phyloP scores from a whole-genome alignment of 1,284 basidiomycete species.

The Ustilago xerochloae region DNA sequence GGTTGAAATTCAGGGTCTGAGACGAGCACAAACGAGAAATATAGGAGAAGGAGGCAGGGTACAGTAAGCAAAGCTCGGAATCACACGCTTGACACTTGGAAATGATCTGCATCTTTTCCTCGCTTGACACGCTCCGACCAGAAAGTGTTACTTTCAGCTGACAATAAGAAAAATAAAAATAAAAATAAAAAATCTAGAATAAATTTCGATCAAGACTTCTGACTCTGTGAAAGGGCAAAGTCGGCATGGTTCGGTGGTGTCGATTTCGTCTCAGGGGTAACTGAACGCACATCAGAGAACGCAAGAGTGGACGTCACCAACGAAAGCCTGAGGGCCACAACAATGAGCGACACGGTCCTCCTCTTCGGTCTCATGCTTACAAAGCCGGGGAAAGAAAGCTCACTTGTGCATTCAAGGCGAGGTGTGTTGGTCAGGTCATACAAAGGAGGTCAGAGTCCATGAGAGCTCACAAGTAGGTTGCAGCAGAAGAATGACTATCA shows the following conservation, averaged over 20 bases:
- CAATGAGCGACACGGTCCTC: slow-evolving; percentile 1
- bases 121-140: slow-evolving; percentile 2
- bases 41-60: not conserved
- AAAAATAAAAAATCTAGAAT: not conserved
- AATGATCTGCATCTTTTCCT: not conserved
- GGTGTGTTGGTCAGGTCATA: not conserved
- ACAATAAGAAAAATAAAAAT: slow-evolving; percentile 3
- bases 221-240: not conserved
- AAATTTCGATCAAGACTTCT: not conserved
- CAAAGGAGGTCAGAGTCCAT: not conserved
- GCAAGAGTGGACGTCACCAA: too few relatives aligned
- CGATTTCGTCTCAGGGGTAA: not conserved
- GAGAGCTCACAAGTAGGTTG: not conserved
- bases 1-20: not conserved
- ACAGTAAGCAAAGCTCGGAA: too few relatives aligned
- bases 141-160: slow-evolving; percentile 16
- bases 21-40: not conserved
- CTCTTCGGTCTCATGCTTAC: not conserved
- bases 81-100: too few relatives aligned
- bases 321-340: too few relatives aligned
- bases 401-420: not conserved
- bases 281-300: too few relatives aligned
- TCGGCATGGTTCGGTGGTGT: not conserved
- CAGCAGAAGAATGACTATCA: too few relatives aligned
- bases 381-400: slow-evolving; percentile 6